Conservation (phyloP, 2,329 filamentous ascomycete species). For the Verticillium tricorpus region DNA sequence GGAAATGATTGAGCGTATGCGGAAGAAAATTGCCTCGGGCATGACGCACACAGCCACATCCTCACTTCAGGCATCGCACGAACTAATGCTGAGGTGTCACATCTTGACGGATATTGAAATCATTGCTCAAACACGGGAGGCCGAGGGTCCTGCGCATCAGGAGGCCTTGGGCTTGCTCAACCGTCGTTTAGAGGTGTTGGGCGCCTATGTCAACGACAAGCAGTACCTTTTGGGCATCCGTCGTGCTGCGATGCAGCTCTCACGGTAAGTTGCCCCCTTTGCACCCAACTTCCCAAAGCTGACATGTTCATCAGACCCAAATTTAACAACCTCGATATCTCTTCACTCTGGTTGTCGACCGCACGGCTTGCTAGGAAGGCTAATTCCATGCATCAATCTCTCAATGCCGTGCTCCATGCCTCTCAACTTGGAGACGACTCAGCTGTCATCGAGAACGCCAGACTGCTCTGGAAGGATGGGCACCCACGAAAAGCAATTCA, state of each 20-base stretch:
- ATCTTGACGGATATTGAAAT: conserved; percentile 82
- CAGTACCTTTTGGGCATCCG: conserved; percentile 86
- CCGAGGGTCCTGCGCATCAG: conserved; percentile 33
- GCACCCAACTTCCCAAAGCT: not conserved
- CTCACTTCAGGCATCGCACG: conserved; percentile 80
- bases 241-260: conserved; percentile 80
- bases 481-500: conserved; percentile 95
- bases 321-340: conserved; percentile 70
- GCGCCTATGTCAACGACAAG: conserved; percentile 87
- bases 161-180: conserved; percentile 54
- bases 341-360: conserved; percentile 78
- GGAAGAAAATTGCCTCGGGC: conserved; percentile 65
- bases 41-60: conserved; percentile 73
- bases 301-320: conserved; percentile 34
- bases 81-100: conserved; percentile 80
- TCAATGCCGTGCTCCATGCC: conserved; percentile 89
- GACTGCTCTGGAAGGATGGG: conserved; percentile 87
- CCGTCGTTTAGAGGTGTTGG: conserved; percentile 80
- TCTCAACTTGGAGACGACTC: conserved; percentile 78
- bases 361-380: conserved; percentile 83
- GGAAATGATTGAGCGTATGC: conserved; percentile 56
- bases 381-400: conserved; percentile 78
- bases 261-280: conserved; percentile 44
- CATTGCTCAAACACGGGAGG: conserved; percentile 50
- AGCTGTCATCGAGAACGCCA: conserved; percentile 90